Evolutionary conservation across 1,284 basidiomycete genomes (phyloP).

Genomic region (Irpex sp.): DNA sequence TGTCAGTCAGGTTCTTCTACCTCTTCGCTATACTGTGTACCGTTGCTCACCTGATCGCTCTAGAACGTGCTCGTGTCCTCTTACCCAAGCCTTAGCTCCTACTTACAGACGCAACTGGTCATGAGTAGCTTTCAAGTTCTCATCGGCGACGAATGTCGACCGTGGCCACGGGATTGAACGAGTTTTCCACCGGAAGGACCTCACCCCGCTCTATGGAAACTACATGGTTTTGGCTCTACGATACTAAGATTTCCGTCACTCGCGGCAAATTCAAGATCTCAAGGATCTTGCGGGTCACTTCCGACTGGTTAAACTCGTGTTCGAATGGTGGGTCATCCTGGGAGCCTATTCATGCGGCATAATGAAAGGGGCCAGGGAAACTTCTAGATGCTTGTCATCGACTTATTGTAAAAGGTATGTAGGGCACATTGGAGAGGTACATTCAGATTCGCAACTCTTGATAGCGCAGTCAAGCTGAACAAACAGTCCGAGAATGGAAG

Average conservation of each 20-base stretch:
- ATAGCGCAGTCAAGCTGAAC: constrained; percentile 1
- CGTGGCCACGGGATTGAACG: neutral
- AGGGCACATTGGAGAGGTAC: constrained; percentile 9
- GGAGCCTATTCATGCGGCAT: neutral
- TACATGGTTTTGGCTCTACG: neutral
- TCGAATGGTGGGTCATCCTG: neutral
- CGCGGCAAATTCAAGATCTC: neutral
- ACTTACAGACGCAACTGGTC: neutral
- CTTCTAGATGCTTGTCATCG: neutral
- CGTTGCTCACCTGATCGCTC: neutral
- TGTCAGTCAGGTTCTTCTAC: neutral
- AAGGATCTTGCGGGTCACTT: neutral
- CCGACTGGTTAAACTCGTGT: neutral
- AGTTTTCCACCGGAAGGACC: neutral
- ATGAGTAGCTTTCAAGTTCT: neutral
- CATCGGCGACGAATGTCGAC: neutral
- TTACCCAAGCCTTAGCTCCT: neutral
- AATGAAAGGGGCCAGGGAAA: neutral
- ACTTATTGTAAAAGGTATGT: neutral
- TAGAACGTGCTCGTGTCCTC: neutral
- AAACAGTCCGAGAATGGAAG: neutral
- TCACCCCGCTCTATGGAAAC: neutral
- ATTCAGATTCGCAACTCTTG: constrained; percentile 1
- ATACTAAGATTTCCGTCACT: neutral
- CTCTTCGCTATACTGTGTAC: neutral